phyloP scores from a whole-genome alignment of 2,329 filamentous ascomycete genomes.

The Fusarium solani-melongenae region DNA sequence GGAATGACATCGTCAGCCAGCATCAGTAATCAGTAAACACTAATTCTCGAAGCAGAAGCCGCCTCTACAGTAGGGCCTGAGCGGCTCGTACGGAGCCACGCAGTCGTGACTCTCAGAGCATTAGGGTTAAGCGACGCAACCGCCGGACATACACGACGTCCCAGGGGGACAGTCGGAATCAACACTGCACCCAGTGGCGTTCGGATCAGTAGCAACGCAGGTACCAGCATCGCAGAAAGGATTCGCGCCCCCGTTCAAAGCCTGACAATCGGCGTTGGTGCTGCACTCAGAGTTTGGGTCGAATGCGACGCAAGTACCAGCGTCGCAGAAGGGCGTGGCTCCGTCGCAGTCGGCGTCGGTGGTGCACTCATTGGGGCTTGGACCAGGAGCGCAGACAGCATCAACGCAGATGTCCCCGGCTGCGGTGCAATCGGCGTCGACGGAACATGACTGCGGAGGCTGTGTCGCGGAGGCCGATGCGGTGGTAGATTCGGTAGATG shows the following conservation, averaged over 20 bases:
- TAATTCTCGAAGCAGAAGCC: background rate
- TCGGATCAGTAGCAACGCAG: background rate
- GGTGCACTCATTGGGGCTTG: background rate
- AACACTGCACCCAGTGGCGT: background rate
- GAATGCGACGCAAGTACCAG: background rate
- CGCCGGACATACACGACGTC: background rate
- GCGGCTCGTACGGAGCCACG: background rate
- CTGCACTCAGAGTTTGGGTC: background rate
- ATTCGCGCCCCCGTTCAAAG: background rate
- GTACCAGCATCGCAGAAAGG: background rate
- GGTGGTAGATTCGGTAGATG: background rate
- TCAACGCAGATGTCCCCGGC: background rate
- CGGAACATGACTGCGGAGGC: background rate
- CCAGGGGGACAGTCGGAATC: background rate
- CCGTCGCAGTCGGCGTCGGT: background rate
- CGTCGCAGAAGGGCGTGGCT: background rate
- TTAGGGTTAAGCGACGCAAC: background rate
- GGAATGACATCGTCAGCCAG: background rate
- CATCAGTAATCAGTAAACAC: background rate
- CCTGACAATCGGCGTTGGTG: background rate
- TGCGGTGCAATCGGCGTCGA: background rate
- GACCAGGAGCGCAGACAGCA: background rate
- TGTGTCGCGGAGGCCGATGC: background rate
- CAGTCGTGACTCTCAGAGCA: background rate
- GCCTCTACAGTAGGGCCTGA: background rate